Base-by-base conservation (phyloP, 177 flowering plant species). In the Vitis hybrid region DNA sequence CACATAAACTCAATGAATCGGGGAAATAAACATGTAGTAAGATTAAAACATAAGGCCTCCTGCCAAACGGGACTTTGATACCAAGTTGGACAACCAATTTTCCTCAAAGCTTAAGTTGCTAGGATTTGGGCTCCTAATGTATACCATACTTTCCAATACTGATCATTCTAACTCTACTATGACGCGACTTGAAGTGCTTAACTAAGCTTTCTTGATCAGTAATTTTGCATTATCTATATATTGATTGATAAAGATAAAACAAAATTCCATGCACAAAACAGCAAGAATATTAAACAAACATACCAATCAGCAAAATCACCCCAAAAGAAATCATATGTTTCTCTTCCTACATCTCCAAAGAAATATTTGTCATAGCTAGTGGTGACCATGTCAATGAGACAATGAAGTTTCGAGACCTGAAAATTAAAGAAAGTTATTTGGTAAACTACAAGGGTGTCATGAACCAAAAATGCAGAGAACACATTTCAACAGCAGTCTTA, bases 261-360 rank as follows among this genome's bases (percentile, higher is more conserved):
- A 11, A 8, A 32, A 9, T 26, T 11, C 34, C 6, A 51, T 32
- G 12, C 10, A 11, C 39, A 15, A 64, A 64, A 17, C 11, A 4
- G 0, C 23, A 55, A 75, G 61, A 58, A 52, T 19, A 57, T 26
- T 17, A 13, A 30, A n/a, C 23, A 68, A 63, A 63, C 74, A 65
- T 85, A 94, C 98, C 98, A 94, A 72, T 94, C 98, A 56, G 98
- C 98, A 83, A 89, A 94, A 72, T 94, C 98, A 61, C 89, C 88
- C 98, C 98, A 92, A 76, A 94, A 92, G 83, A 92, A 94, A 76
- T 92, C 92, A 77, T 94, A 94, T 70, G 72, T 81, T 70, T 88
- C 95, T 76, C 97, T 83, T 63, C 87, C 98, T 72, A 89, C 87
- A 70, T 94, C 98, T 71, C 93, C 93, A 83, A 94, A 94, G 86